Evolutionary conservation across 1,139 yeast genomes (phyloP).

Genomic region (Geotrichum bryndzae): DNA sequence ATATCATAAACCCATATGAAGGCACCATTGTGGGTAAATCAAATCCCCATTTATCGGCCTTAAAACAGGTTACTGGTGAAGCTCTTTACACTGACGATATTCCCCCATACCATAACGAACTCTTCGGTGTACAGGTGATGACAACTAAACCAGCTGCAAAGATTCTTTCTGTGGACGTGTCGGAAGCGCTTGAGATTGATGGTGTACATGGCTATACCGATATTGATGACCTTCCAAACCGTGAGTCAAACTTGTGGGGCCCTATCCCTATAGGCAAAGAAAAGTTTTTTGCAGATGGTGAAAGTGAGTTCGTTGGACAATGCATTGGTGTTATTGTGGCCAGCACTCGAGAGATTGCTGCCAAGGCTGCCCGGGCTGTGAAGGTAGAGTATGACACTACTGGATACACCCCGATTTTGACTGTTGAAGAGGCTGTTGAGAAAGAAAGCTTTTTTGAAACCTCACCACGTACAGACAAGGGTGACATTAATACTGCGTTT

Average conservation of each 20-base stretch:
- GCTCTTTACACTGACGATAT: constrained; percentile 43
- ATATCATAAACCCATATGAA: constrained; percentile 37
- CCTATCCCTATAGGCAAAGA: constrained; percentile 39
- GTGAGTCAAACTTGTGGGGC: constrained; percentile 41
- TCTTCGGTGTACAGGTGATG: constrained; percentile 41
- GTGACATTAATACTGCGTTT: constrained; percentile 40
- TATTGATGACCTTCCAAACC: constrained; percentile 36
- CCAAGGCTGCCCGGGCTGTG: constrained; percentile 42
- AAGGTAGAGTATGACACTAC: constrained; percentile 40
- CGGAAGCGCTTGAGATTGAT: constrained; percentile 37
- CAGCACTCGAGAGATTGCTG: constrained; percentile 37
- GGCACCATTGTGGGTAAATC: constrained; percentile 37
- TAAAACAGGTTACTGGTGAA: constrained; percentile 44
- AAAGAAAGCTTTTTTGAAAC: constrained; percentile 37
- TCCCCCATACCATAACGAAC: constrained; percentile 39
- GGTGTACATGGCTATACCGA: constrained; percentile 42
- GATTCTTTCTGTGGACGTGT: constrained; percentile 36
- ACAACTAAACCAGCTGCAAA: constrained; percentile 43
- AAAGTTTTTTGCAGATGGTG: constrained; percentile 40
- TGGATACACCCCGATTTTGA: constrained; percentile 34
- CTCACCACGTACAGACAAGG: constrained; percentile 32
- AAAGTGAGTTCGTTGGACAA: constrained; percentile 40
- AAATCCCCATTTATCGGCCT: constrained; percentile 40
- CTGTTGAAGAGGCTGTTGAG: constrained; percentile 42
- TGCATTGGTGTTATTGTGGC: constrained; percentile 43